These are phyloP conservation scores for Strigomonas culicis DNA, from an alignment of 208 protist genomes.

Conservation along the genomic window DNA sequence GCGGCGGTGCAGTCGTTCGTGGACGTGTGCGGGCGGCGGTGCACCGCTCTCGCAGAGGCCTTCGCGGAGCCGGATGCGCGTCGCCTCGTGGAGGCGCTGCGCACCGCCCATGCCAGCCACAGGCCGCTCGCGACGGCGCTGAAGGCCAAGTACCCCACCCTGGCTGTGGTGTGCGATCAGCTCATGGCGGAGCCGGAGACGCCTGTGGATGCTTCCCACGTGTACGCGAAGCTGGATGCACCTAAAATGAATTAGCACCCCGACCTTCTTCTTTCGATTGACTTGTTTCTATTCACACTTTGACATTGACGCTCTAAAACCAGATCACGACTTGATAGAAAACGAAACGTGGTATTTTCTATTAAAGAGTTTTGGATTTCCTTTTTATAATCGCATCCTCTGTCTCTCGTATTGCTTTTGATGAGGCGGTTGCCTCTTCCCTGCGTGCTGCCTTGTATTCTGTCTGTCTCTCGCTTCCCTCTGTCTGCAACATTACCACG, in stretches of 20 bases:
- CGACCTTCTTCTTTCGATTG: background rate
- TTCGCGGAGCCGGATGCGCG: slow-evolving; percentile 40
- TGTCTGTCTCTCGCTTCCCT: too few species aligned
- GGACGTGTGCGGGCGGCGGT: slow-evolving; percentile 38
- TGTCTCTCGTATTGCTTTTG: background rate
- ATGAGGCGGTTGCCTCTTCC: background rate
- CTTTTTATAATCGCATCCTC: background rate
- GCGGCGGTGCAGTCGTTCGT: too few species aligned
- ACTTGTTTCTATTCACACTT: background rate
- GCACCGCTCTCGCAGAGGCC: slow-evolving; percentile 18
- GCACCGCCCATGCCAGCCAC: slow-evolving; percentile 20
- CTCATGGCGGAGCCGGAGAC: too few species aligned
- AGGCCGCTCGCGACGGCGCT: slow-evolving; percentile 22
- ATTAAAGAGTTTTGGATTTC: background rate
- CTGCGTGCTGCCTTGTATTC: background rate
- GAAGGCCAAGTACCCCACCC: slow-evolving; percentile 28
- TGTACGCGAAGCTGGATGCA: too few species aligned
- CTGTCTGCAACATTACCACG: too few species aligned
- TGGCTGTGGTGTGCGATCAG: slow-evolving; percentile 5
- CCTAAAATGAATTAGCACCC: too few species aligned
- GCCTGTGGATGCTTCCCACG: too few species aligned
- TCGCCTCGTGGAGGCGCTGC: slow-evolving; percentile 24
- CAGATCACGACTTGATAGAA: too few species aligned
- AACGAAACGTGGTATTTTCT: background rate
- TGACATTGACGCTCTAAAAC: too few species aligned